These are phyloP conservation scores for Berberis thunbergii DNA, from an alignment of 164 flowering plant species.

Conservation along the genomic window DNA sequence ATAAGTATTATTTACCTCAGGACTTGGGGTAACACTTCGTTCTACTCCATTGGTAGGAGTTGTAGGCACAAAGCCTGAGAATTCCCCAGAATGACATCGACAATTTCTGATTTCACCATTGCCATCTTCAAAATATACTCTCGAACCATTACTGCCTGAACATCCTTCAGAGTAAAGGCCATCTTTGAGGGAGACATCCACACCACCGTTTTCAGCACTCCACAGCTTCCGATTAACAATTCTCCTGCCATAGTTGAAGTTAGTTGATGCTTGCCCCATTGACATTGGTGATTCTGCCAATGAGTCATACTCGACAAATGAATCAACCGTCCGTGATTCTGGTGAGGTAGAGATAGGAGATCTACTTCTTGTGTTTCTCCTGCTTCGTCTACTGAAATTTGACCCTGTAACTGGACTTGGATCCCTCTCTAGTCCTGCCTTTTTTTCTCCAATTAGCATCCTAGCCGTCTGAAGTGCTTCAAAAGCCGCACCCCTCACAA, in stretches of 20 bases:
- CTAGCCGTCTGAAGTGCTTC: conserved; percentile 81
- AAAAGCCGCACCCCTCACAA: conserved; percentile 81
- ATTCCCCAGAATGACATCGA: conserved; percentile 24
- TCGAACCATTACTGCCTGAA: conserved; percentile 18
- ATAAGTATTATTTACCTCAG: conserved; percentile 41
- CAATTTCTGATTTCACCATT: conserved; percentile 21
- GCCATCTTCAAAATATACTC: conserved; percentile 10
- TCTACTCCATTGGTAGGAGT: conserved; percentile 25
- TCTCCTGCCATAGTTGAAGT: conserved; percentile 25
- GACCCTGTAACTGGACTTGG: conserved; percentile 42
- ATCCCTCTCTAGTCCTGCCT: conserved; percentile 30
- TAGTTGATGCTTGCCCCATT: conserved; percentile 28
- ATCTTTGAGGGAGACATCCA: conserved; percentile 83
- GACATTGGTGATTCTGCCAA: conserved; percentile 57
- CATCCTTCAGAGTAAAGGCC: conserved; percentile 50
- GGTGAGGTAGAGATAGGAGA: conserved; percentile 60
- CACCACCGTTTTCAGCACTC: conserved; percentile 62
- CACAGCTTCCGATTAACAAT: conserved; percentile 66
- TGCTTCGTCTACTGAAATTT: conserved; percentile 29
- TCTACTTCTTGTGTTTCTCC: conserved; percentile 21
- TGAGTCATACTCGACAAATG: conserved; percentile 48
- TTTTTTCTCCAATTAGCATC: conserved; percentile 36
- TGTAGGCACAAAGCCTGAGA: conserved; percentile 47
- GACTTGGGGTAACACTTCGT: conserved; percentile 51
- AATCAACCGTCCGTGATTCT: conserved; percentile 70